Conservation (phyloP, 169 alveolate genomes). For the Plasmodium relictum region DNA sequence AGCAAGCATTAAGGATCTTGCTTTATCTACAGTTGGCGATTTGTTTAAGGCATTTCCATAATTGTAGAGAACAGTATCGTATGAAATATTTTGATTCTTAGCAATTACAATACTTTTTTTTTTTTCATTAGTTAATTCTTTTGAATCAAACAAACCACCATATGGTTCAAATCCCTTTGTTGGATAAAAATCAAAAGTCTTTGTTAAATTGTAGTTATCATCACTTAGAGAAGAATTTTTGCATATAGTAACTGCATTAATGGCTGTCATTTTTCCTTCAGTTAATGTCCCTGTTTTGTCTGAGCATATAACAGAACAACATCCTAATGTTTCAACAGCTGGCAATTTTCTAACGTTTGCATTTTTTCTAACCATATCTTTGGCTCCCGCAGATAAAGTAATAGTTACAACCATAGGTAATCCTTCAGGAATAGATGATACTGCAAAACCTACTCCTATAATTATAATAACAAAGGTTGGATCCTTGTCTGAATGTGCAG, state of each 20-base stretch:
- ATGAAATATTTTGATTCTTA: constrained; percentile 40
- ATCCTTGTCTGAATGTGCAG: constrained; percentile 91
- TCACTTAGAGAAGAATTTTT: constrained; percentile 78
- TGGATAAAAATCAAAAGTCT: constrained; percentile 86
- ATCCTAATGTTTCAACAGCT: constrained; percentile 98
- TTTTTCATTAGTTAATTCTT: constrained; percentile 79
- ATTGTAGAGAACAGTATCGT: constrained; percentile 31
- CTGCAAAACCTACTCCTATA: constrained; percentile 99
- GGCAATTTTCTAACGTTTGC: constrained; percentile 97
- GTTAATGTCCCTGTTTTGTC: constrained; percentile 99
- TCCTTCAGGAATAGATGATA: constrained; percentile 99
- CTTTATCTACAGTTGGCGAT: constrained; percentile 78
- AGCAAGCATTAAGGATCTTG: constrained; percentile 86
- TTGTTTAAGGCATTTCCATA: constrained; percentile 48
- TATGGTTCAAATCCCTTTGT: constrained; percentile 92
- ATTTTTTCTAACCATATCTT: constrained; percentile 97
- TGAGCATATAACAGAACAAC: constrained; percentile 98
- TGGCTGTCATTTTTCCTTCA: constrained; percentile 96
- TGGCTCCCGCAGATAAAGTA: constrained; percentile 97
- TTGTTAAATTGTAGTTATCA: constrained; percentile 76
- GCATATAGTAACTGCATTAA: constrained; percentile 36
- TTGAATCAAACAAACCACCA: constrained; percentile 90
- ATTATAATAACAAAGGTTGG: constrained; percentile 38
- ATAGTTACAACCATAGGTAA: constrained; percentile 99
- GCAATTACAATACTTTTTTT: constrained; percentile 61